Percentiles rank a stretch among this genome's conserved stretches.
These are phyloP conservation scores for Passiflora organensis DNA, from an alignment of 345 rosid genomes.

Conservation along the genomic window DNA sequence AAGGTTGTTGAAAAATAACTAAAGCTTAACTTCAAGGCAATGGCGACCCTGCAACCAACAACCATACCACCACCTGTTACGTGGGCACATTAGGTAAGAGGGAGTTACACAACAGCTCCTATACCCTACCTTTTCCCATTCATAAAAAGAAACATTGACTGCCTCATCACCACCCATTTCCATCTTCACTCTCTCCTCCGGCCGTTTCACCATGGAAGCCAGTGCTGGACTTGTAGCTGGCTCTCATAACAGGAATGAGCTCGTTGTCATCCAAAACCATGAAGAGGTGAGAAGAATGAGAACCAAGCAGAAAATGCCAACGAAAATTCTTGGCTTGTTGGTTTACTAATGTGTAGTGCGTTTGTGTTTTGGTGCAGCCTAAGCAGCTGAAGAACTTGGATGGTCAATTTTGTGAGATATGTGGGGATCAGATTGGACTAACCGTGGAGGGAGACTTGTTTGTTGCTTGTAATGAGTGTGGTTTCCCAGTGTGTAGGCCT, in stretches of 20 bases:
- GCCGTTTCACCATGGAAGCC: conserved; percentile 67
- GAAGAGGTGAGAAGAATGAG: conserved; percentile 61
- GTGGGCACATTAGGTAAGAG: conserved; percentile 40
- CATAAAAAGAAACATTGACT: conserved; percentile 26
- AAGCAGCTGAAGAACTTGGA: conserved; percentile 86
- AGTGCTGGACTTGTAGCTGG: conserved; percentile 98
- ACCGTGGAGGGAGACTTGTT: conserved; percentile 91
- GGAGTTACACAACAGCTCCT: conserved; percentile 7
- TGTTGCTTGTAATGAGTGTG: conserved; percentile 97
- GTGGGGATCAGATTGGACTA: conserved; percentile 75
- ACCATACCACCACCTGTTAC: conserved; percentile 15
- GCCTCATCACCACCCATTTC: neutral
- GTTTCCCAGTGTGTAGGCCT: conserved; percentile 89
- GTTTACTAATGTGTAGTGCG: neutral
- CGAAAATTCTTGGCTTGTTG: neutral
- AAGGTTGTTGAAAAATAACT: conserved; percentile 35
- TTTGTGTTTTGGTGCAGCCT: conserved; percentile 39
- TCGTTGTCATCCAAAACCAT: conserved; percentile 93
- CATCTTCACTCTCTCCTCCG: conserved; percentile 6
- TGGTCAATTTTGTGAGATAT: conserved; percentile 92
- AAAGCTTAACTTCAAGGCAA: conserved; percentile 95
- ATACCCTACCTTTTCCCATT: conserved; percentile 21
- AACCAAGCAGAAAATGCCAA: too few species aligned
- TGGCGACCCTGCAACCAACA: conserved; percentile 86
- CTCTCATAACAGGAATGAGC: conserved; percentile 97